phyloP scores from a whole-genome alignment of 805 yeast species.

The Wickerhamomyces pijperi region DNA sequence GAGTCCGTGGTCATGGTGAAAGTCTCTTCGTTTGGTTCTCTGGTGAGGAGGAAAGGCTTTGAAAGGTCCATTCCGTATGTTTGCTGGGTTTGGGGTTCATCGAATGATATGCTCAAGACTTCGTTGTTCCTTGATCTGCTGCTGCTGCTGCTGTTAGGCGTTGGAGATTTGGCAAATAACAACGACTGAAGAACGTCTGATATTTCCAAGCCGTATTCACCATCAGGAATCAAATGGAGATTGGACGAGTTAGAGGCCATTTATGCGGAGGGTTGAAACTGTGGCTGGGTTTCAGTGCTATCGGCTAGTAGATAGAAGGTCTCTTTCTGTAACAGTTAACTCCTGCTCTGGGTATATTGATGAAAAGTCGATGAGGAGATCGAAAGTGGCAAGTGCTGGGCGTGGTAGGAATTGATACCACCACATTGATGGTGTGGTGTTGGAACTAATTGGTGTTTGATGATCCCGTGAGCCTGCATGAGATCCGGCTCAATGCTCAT shows the following conservation, averaged over 20 bases:
- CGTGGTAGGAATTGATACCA: too few species aligned
- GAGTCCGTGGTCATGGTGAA: constrained; percentile 12
- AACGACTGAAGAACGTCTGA: constrained; percentile 9
- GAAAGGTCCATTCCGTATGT: constrained; percentile 5
- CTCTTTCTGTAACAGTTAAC: too few species aligned
- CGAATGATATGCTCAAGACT: constrained; percentile 14
- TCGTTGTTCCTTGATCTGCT: constrained; percentile 8
- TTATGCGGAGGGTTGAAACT: too few species aligned
- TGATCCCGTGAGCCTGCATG: too few species aligned
- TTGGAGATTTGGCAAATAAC: constrained; percentile 1
- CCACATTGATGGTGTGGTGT: too few species aligned
- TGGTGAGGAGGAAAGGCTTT: constrained; percentile 6
- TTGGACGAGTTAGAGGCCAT: background rate
- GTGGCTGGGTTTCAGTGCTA: too few species aligned
- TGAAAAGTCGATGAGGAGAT: too few species aligned
- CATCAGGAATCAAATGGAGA: constrained; percentile 10
- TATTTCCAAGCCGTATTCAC: constrained; percentile 15
- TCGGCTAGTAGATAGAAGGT: too few species aligned
- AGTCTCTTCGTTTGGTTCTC: constrained; percentile 1
- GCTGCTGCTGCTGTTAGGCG: background rate
- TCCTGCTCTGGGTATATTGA: too few species aligned
- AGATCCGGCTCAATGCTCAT: too few species aligned
- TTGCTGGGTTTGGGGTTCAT: background rate
- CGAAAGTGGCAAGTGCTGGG: too few species aligned
- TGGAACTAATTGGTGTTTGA: too few species aligned